These are phyloP conservation scores for Trichoderma sp. DNA, from an alignment of 2,329 filamentous ascomycete species.

Conservation along the genomic window DNA sequence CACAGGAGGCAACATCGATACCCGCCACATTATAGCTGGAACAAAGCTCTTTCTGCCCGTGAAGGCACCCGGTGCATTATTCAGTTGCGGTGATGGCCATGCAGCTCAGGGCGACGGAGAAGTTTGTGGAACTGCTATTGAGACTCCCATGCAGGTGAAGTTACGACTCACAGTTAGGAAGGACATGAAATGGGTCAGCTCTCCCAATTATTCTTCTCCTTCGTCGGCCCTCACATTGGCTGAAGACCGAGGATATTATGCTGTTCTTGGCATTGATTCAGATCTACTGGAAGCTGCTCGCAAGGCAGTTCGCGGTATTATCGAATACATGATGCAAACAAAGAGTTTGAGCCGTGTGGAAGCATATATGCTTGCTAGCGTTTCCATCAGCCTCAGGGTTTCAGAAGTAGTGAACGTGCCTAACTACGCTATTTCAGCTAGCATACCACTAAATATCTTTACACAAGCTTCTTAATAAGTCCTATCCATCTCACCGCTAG, in stretches of 20 bases:
- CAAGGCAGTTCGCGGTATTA: background rate
- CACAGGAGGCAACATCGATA: constrained; percentile 7
- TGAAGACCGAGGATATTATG: constrained; percentile 6
- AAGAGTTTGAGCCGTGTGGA: background rate
- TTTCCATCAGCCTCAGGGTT: background rate
- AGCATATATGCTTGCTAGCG: constrained; percentile 11
- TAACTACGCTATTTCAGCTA: constrained; percentile 1
- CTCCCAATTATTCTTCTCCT: background rate
- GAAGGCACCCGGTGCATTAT: background rate
- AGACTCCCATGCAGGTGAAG: constrained; percentile 10
- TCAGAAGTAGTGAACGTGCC: constrained; percentile 9
- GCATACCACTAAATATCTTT: background rate
- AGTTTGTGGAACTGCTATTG: constrained; percentile 9
- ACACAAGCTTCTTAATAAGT: background rate
- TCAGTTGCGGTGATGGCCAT: constrained; percentile 5
- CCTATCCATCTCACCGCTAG: background rate
- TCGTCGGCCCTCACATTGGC: background rate
- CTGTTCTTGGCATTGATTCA: background rate
- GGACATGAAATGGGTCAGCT: constrained; percentile 3
- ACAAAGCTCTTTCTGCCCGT: background rate
- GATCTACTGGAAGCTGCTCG: constrained; percentile 2
- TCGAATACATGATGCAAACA: constrained; percentile 4
- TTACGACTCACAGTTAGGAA: background rate
- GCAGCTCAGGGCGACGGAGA: constrained; percentile 11
- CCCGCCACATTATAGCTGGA: background rate